Evolutionary conservation across 805 yeast genomes (phyloP), one percentile per base, ranked within the genome.

Genomic region (Barnettozyma populi): DNA sequence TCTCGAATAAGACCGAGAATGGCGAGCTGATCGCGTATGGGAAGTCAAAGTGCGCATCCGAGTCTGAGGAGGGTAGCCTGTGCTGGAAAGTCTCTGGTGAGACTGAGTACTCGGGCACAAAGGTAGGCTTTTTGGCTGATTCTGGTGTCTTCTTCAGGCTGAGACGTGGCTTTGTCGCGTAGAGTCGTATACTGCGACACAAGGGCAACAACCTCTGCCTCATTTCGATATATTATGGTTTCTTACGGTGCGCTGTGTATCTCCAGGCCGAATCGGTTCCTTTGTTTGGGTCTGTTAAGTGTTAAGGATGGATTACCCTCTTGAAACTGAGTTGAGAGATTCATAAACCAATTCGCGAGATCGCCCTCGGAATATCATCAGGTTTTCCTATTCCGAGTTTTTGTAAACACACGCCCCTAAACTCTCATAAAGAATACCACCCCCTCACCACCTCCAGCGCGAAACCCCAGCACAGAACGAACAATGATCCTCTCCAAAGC

Each of bases 41-140:
- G 20, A 44, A 45, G 32, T 46, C 40, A 36, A 31, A 46, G n/a
- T 43, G 27, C 14, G 20, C 14, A 10, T 49, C 52, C n/a, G 19
- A 9, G 20, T 41, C 48, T 10, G 29, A 23, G 10, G 27, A 23
- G 4, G 63, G 63, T 7, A 59, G 41, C 25, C 62, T 44, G 42
- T 51, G 53, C 16, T 48, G 53, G 47, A 52, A 56, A 2, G 55
- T 50, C 35, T 49, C 43, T 14, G 63, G 63, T 3, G 49, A 46
- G 9, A 57, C 52, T 1, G 63, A 59, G 48, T 53, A 57, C 27
- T 59, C 61, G 43, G 53, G 52, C 10, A 40, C 21, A 23, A 42
- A 43, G n/a, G 48, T 18, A 11, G 48, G 23, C 21, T 37, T 39
- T 36, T 41, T 39, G 19, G 20, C 16, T 5, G 9, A 20, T 8